Evolutionary conservation across 1,284 basidiomycete species (phyloP), one percentile per base, ranked within the genome.

Genomic region (Stereum hirsutum): DNA sequence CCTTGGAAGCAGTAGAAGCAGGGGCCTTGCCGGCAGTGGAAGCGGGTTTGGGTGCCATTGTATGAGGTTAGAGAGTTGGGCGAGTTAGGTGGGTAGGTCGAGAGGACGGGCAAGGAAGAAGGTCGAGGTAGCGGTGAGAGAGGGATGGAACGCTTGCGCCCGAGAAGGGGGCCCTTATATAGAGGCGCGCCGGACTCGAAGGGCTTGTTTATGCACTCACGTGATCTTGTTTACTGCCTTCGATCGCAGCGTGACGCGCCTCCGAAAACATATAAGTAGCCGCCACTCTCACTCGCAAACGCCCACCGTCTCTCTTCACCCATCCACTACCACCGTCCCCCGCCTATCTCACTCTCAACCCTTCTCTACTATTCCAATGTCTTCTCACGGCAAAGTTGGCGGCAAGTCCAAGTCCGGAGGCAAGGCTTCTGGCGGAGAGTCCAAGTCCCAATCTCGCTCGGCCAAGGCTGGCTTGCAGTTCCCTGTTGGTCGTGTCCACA

Each of bases 11-110:
- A 49, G 63, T 65, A 15, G 87, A 84, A 41, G 81, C 86, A 48
- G 89, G 88, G 27, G 81, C 85, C 65, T 89, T 89, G 54, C 81
- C 83, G 52, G 84, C 84, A 53, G 86, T 85, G 41, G 85, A 87
- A 53, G 83, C 75, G 57, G 86, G 84, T 75, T 88, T 87, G 38
- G 86, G 81, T 30, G 81, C 76, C 81, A 87, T 86, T 70, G 46
- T 32, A 48, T 46, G 46, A 46, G 40, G 42, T 30, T 41, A 46
- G 45, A n/a, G n/a, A n/a, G n/a, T n/a, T n/a, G n/a, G n/a, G n/a
- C n/a, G n/a, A n/a, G n/a, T n/a, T 27, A 48, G 47, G 47, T 41
- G 39, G 44, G 45, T 39, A 34, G 35, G 30, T 42, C 40, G 39
- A 44, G 25, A 40, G 45, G 35, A 23, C 44, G 40, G 44, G 33